Percentiles rank a stretch among this genome's conserved stretches.
Conservation (phyloP, 192 early-diverging fungal genomes). For the Lobosporangium transversale region DNA sequence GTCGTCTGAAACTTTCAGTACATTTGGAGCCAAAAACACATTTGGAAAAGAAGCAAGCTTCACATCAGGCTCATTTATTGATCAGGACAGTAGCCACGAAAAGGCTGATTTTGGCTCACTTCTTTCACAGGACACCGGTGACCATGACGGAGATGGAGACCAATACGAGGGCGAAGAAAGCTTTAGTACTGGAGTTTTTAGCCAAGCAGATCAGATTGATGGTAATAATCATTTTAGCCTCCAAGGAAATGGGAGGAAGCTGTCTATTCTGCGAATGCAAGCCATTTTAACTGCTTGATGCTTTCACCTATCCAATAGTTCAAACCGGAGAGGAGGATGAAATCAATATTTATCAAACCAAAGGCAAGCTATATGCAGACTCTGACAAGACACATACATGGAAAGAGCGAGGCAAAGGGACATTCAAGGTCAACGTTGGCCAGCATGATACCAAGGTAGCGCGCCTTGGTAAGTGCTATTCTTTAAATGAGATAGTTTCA, state of each 20-base stretch:
- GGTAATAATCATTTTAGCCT: constrained; percentile 24
- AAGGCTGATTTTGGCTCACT: constrained; percentile 37
- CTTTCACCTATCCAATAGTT: constrained; percentile 10
- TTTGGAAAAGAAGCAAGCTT: constrained; percentile 42
- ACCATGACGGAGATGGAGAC: constrained; percentile 18
- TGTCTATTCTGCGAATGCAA: too few relatives aligned
- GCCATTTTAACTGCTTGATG: too few relatives aligned
- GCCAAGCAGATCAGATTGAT: constrained; percentile 43
- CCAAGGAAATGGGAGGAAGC: too few relatives aligned
- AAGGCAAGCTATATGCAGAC: constrained; percentile 46
- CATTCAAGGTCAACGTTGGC: constrained; percentile 44
- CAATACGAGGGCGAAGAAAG: constrained; percentile 17
- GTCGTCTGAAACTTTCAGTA: constrained; percentile 14
- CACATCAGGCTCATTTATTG: constrained; percentile 28
- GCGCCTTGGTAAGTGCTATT: constrained; percentile 33
- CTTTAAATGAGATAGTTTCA: background rate
- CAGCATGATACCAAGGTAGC: constrained; percentile 28
- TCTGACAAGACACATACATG: constrained; percentile 33
- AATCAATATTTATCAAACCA: constrained; percentile 33
- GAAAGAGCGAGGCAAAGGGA: constrained; percentile 47
- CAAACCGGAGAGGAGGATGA: constrained; percentile 49
- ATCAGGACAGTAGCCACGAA: constrained; percentile 13
- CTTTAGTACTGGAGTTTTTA: constrained; percentile 36
- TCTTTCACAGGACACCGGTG: constrained; percentile 28
- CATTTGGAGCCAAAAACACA: constrained; percentile 34